Percentiles rank a stretch among this genome's conserved stretches.
These are phyloP conservation scores for Russula griseocarnosa DNA, from an alignment of 768 basidiomycete species.

Conservation along the genomic window DNA sequence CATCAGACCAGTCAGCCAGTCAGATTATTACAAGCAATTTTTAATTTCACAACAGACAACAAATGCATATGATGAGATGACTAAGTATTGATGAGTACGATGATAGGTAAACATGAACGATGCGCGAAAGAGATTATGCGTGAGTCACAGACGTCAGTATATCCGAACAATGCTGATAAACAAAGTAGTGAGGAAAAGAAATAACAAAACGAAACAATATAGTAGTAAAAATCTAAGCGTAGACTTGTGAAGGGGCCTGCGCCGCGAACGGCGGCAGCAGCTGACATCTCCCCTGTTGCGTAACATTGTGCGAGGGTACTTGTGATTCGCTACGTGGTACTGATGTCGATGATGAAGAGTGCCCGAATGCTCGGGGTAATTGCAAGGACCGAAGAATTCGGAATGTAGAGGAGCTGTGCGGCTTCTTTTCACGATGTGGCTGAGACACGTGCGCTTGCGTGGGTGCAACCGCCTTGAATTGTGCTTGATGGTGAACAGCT, in stretches of 20 bases:
- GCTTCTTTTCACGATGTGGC: conserved; percentile 10
- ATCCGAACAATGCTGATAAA: background rate
- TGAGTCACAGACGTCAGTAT: conserved; percentile 2
- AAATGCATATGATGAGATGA: background rate
- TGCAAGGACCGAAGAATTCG: conserved; percentile 26
- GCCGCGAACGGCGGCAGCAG: conserved; percentile 24
- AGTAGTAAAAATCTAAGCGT: conserved; percentile 14
- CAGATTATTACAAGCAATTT: background rate
- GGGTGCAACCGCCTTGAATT: conserved; percentile 3
- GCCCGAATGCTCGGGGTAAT: conserved; percentile 20
- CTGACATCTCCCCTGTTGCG: conserved; percentile 21
- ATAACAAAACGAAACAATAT: background rate
- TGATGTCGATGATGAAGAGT: background rate
- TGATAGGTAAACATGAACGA: background rate
- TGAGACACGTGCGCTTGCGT: conserved; percentile 10
- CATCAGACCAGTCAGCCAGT: background rate
- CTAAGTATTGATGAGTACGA: background rate
- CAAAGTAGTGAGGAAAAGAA: background rate
- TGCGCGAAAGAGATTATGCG: background rate
- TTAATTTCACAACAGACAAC: background rate
- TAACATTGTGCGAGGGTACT: conserved; percentile 1
- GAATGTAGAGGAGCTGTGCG: conserved; percentile 21
- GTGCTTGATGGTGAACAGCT: background rate
- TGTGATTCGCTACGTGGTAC: conserved; percentile 13
- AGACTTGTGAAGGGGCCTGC: conserved; percentile 20